Evolutionary conservation across 257 asterid genomes (phyloP).

Genomic region (Verbena officinalis): DNA sequence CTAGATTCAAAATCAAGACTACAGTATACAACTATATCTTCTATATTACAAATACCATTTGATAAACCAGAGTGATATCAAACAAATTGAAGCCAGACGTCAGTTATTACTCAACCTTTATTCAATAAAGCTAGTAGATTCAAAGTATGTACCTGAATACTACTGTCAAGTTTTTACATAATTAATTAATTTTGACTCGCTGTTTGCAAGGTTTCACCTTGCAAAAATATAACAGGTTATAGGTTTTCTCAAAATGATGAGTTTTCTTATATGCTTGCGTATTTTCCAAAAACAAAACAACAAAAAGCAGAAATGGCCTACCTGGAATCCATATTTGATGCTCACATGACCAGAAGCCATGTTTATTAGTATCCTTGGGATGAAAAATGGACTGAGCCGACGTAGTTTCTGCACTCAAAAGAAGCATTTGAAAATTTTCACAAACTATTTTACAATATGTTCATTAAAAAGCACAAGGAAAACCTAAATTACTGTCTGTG

Average conservation of each 20-base stretch:
- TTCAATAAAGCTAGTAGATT: neutral
- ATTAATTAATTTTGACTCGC: neutral
- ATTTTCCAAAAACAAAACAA: constrained; percentile 2
- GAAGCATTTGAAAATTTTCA: constrained; percentile 6
- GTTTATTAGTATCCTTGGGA: constrained; percentile 93
- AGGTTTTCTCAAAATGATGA: neutral
- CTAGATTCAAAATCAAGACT: constrained; percentile 74
- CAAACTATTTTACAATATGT: neutral
- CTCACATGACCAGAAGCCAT: constrained; percentile 99
- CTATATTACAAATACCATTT: constrained; percentile 19
- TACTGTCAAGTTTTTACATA: neutral
- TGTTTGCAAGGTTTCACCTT: constrained; percentile 1
- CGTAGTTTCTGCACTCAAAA: constrained; percentile 67
- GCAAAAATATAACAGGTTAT: neutral
- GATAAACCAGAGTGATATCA: constrained; percentile 12
- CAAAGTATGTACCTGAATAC: neutral
- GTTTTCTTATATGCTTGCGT: neutral
- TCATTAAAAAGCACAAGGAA: too few species aligned
- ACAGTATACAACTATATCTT: constrained; percentile 41
- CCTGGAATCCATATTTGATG: constrained; percentile 97
- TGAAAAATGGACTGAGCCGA: constrained; percentile 92
- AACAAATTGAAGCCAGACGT: constrained; percentile 17
- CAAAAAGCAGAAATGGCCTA: constrained; percentile 28
- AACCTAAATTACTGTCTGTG: too few species aligned
- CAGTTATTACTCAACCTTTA: neutral